Conservation (phyloP, 2,329 filamentous ascomycete genomes). For the Bipolaris cookei region DNA sequence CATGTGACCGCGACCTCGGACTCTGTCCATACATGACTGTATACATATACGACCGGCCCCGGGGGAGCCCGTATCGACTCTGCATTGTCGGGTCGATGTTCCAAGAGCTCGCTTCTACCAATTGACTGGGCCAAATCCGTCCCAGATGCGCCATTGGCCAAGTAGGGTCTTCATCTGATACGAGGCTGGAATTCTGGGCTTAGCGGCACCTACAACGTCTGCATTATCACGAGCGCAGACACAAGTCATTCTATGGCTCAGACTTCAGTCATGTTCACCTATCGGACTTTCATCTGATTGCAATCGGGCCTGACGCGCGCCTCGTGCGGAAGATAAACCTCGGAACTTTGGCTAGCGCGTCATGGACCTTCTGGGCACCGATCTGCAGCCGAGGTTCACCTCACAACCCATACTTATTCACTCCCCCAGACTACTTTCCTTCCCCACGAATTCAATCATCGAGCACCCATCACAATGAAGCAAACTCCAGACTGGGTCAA, state of each 20-base stretch:
- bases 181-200: not conserved
- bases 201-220: slow-evolving; percentile 1
- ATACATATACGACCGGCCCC: not conserved
- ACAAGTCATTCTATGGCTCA: not conserved
- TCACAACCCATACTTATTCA: slow-evolving; percentile 20
- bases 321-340: slow-evolving; percentile 19
- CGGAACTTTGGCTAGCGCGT: slow-evolving; percentile 34
- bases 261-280: not conserved
- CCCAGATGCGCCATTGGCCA: not conserved
- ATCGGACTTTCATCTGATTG: slow-evolving; percentile 1
- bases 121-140: not conserved
- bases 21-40: not conserved
- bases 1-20: not conserved
- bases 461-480: slow-evolving; percentile 36
- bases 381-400: slow-evolving; percentile 32
- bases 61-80: not conserved
- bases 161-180: not conserved
- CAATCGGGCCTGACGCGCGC: slow-evolving; percentile 1
- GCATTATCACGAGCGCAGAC: slow-evolving; percentile 6
- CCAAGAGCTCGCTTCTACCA: slow-evolving; percentile 1
- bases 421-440: slow-evolving; percentile 13
- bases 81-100: not conserved
- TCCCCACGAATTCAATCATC: slow-evolving; percentile 14
- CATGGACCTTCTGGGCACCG: slow-evolving; percentile 13
- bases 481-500: slow-evolving; percentile 69